Percentiles rank a stretch among this genome's conserved stretches.
Evolutionary conservation across 1,139 yeast species (phyloP).

Genomic region (Lodderomyces pseudojiufengensis): DNA sequence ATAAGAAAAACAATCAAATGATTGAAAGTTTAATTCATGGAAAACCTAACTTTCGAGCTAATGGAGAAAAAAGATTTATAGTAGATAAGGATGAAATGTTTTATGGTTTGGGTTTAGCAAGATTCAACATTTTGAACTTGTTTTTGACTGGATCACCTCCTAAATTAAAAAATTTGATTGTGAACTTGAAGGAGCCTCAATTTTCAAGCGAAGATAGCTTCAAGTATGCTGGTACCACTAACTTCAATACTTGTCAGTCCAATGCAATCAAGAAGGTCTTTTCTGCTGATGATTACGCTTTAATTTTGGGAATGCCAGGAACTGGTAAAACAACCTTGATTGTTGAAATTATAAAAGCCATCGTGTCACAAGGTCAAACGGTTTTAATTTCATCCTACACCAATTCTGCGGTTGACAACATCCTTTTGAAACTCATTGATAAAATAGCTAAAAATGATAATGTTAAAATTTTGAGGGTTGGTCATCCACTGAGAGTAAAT

Average conservation of each 20-base stretch:
- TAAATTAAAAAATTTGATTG: constrained; percentile 53
- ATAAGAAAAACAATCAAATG: constrained; percentile 42
- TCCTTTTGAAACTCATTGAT: constrained; percentile 64
- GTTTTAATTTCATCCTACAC: constrained; percentile 85
- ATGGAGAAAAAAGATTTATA: constrained; percentile 41
- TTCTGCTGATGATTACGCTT: constrained; percentile 66
- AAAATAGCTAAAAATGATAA: neutral
- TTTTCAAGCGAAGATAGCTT: constrained; percentile 10
- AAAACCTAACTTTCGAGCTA: constrained; percentile 18
- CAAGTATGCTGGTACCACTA: neutral
- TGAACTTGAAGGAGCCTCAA: constrained; percentile 47
- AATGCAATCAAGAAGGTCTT: constrained; percentile 65
- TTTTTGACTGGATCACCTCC: constrained; percentile 55
- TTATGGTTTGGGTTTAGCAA: constrained; percentile 70
- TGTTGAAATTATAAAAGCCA: constrained; percentile 61
- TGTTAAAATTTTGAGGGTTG: constrained; percentile 49
- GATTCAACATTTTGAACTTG: constrained; percentile 70
- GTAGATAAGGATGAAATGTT: constrained; percentile 79
- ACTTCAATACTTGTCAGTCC: constrained; percentile 61
- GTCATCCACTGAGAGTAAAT: constrained; percentile 56
- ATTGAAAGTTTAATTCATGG: constrained; percentile 38
- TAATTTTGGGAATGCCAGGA: constrained; percentile 97
- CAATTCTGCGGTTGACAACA: constrained; percentile 94
- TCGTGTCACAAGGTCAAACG: constrained; percentile 59
- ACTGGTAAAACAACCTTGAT: constrained; percentile 96